Base-by-base conservation (phyloP, 768 basidiomycete species). In the Lentinula edodes region DNA sequence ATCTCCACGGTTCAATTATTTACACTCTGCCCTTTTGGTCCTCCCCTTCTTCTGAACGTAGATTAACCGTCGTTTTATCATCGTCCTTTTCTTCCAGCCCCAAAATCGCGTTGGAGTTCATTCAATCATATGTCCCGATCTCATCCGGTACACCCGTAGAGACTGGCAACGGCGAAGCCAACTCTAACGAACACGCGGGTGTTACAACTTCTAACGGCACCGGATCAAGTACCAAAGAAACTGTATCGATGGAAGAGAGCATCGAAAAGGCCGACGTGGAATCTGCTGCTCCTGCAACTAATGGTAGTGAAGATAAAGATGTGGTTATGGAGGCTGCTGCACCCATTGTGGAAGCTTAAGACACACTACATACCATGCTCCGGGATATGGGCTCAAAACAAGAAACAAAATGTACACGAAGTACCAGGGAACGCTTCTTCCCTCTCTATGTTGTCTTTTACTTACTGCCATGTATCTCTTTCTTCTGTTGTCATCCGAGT, bases 101-200 rank as follows among this genome's bases (percentile, higher is more conserved):
- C 2, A 79, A 76, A 54, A 76, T 87, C 52, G 87, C 86, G 3
- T 74, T 91, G 42, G 85, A 86, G 60, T 90, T 86, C 69, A 81
- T 93, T 76, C 87, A 90, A 71, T 74, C 70, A 18, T 52, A 56
- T 28, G 55, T 60, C 23, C 23, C 59, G 32, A 39, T 20, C 6
- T 8, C 46, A 10, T 48, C 46, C 3, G 20, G 9, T 20, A 20
- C 46, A 5, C 7, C 18, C 8, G 6, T 46, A n/a, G 28, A 12
- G 3, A 34, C 58, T 3, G 41, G 32, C 20, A 51, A 51, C 34
- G 58, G 36, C 8, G 58, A 50, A 51, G 23, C 28, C 23, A 23
- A 23, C 6, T 42, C 18, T 9, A 6, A 23, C 20, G 13, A 28
- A 9, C n/a, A 0, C 18, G 38, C 9, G 13, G 54, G 13, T 41